Evolutionary conservation across 1,284 basidiomycete genomes (phyloP), one percentile per base, ranked within the genome.

Genomic region (Agroathelia rolfsii): DNA sequence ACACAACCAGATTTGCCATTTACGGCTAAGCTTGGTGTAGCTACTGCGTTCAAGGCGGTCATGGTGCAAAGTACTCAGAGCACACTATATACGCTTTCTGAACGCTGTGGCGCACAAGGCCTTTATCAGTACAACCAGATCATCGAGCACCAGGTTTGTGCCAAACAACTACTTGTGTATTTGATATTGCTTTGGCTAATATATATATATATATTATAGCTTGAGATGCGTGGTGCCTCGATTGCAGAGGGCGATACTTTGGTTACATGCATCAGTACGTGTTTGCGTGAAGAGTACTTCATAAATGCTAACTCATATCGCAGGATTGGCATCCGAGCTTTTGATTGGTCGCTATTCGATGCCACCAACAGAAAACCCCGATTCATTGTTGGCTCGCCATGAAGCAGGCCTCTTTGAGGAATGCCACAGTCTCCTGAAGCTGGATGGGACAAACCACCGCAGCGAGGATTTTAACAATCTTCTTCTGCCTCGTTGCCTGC

Each of bases 171-270:
- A 30, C 37, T 20, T 31, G 40, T 24, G 47, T 43, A 32, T 11
- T 38, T 24, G 23, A 22, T 39, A 14, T 22, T 12, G 7, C 6
- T n/a, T 10, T 20, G 12, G 13, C 9, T 19, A 13, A 10, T 14
- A 7, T 10, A 4, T 24, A 10, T n/a, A 14, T 22, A 20, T 7
- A 14, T n/a, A 16, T 19, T 17, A 5, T 26, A 49, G 43, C 27
- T 26, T 12, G 43, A 44, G 13, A 22, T 42, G 15, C 44, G 46
- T 3, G 49, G 50, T 2, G 36, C 41, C 13, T 28, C 40, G 14
- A 53, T 54, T 16, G 43, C 43, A 10, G 49, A 53, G 29, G 50
- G 50, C 10, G 50, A 54, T 32, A 38, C 44, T 7, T 40, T 54
- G 5, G 47, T 34, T 3, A 28, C 52, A 14, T 42, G 28, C 28